phyloP scores from a whole-genome alignment of 2,329 filamentous ascomycete genomes.

The Fusarium sp. region DNA sequence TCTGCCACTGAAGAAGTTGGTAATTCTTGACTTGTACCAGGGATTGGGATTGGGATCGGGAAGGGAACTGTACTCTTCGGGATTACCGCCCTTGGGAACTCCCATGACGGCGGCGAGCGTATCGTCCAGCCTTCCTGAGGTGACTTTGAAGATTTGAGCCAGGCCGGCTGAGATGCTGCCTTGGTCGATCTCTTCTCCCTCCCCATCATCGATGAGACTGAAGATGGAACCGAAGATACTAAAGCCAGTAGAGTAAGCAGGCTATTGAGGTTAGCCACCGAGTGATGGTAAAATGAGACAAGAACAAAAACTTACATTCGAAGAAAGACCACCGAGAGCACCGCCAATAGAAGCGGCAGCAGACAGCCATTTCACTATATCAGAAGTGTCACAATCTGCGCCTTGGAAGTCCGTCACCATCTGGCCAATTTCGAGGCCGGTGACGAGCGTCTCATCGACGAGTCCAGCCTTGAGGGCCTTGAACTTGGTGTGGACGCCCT shows the following conservation, averaged over 20 bases:
- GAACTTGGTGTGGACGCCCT: slow-evolving; percentile 16
- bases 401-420: slow-evolving; percentile 10
- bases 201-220: neutral
- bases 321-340: neutral
- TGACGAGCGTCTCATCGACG: neutral
- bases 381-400: neutral
- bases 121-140: neutral
- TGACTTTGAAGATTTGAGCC: neutral
- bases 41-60: slow-evolving; percentile 11
- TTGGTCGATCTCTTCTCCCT: slow-evolving; percentile 11
- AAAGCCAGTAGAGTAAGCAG: neutral
- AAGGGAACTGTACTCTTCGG: slow-evolving; percentile 2
- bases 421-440: neutral
- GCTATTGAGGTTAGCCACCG: neutral
- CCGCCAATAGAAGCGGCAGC: neutral
- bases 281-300: accelerated
- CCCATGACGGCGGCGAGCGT: slow-evolving; percentile 2
- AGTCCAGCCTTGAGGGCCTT: neutral
- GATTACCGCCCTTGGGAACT: accelerated
- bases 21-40: slow-evolving; percentile 3
- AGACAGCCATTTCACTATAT: slow-evolving; percentile 11
- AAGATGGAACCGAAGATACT: neutral
- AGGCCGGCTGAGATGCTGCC: neutral
- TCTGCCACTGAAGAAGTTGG: slow-evolving; percentile 28
- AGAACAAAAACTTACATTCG: neutral